Conservation (phyloP, 805 yeast genomes). For the Saccharomycopsis malanga region DNA sequence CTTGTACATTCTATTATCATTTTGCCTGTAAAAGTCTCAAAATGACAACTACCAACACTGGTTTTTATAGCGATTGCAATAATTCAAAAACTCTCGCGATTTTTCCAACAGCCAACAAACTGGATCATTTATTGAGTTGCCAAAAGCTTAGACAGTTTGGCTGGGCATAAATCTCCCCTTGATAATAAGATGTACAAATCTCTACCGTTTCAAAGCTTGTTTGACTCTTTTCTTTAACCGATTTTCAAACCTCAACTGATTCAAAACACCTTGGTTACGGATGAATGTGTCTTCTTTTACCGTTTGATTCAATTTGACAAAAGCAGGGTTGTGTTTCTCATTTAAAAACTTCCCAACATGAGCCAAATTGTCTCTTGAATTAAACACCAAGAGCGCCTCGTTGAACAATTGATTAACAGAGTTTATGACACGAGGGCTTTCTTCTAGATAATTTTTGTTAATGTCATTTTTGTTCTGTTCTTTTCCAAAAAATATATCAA, state of each 20-base stretch:
- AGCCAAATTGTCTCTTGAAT: slow-evolving; percentile 28
- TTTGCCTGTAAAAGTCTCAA: too few relatives aligned
- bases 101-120: too few relatives aligned
- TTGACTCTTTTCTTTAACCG: slow-evolving; percentile 38
- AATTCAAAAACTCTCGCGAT: too few relatives aligned
- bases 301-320: slow-evolving; percentile 26
- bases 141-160: too few relatives aligned
- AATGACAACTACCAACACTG: too few relatives aligned
- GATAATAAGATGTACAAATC: too few relatives aligned
- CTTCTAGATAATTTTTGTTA: slow-evolving; percentile 29
- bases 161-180: too few relatives aligned
- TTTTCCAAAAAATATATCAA: slow-evolving; percentile 27
- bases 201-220: slow-evolving; percentile 5
- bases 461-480: slow-evolving; percentile 29
- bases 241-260: slow-evolving; percentile 40
- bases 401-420: slow-evolving; percentile 8
- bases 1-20: too few relatives aligned
- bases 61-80: too few relatives aligned
- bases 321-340: slow-evolving; percentile 33
- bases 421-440: slow-evolving; percentile 28
- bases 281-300: slow-evolving; percentile 22
- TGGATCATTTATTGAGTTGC: too few relatives aligned
- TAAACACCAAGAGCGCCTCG: slow-evolving; percentile 18
- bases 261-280: slow-evolving; percentile 26
- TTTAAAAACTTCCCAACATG: slow-evolving; percentile 37